Evolutionary conservation across 2,329 filamentous ascomycete genomes (phyloP).

Genomic region (Microdochium trichocladiopsis): DNA sequence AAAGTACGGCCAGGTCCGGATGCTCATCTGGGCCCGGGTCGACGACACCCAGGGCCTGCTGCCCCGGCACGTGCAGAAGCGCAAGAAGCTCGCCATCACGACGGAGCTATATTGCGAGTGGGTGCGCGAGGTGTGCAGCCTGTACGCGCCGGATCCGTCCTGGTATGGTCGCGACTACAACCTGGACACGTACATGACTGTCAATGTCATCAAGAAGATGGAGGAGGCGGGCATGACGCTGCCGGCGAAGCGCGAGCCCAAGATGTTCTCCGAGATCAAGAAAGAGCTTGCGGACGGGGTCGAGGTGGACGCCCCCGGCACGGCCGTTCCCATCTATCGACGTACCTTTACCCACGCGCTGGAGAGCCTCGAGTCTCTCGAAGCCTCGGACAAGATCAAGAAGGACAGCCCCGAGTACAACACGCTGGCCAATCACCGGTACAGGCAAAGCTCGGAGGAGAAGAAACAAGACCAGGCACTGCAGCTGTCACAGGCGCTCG

Average conservation of each 20-base stretch:
- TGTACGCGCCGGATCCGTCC: conserved; percentile 16
- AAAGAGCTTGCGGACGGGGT: conserved; percentile 26
- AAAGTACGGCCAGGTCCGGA: conserved; percentile 69
- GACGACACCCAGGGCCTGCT: conserved; percentile 52
- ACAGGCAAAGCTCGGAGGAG: conserved; percentile 10
- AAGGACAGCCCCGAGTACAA: conserved; percentile 9
- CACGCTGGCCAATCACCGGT: conserved; percentile 8
- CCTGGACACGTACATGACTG: conserved; percentile 39
- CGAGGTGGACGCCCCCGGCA: conserved; percentile 4
- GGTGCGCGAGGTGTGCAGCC: conserved; percentile 49
- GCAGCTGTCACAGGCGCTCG: conserved; percentile 1
- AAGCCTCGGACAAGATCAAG: conserved; percentile 12
- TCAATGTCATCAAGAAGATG: conserved; percentile 38
- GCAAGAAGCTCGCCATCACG: conserved; percentile 51
- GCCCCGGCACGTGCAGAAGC: conserved; percentile 48
- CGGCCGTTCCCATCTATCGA: conserved; percentile 5
- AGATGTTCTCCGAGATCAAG: conserved; percentile 26
- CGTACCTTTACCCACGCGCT: conserved; percentile 19
- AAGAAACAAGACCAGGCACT: conserved; percentile 7
- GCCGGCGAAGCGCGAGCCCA: conserved; percentile 36
- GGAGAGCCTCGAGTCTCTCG: conserved; percentile 19
- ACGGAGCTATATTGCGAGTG: conserved; percentile 54
- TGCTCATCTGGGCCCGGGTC: conserved; percentile 66
- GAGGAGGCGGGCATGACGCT: conserved; percentile 27
- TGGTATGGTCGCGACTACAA: conserved; percentile 33